These are phyloP conservation scores for Hamigera avellanea DNA, from an alignment of 495 filamentous ascomycete species.

Conservation along the genomic window DNA sequence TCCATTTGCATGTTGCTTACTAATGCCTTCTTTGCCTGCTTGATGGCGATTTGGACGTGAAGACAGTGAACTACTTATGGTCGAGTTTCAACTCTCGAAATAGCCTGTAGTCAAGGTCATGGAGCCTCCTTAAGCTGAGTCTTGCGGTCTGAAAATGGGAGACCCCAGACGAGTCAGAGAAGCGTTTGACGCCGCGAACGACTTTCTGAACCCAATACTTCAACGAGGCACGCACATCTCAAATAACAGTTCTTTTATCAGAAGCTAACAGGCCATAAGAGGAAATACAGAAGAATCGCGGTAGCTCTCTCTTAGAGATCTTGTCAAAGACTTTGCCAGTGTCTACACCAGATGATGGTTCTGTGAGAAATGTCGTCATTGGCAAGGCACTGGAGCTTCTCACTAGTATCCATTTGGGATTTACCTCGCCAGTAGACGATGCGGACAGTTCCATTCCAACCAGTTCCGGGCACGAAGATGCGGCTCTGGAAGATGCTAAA, in stretches of 20 bases:
- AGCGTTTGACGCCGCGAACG: conserved; percentile 26
- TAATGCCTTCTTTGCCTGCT: conserved; percentile 1
- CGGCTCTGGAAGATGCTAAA: conserved; percentile 29
- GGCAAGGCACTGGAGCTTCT: conserved; percentile 27
- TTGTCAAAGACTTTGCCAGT: conserved; percentile 7
- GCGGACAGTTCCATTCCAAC: conserved; percentile 1
- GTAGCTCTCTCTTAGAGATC: conserved; percentile 27
- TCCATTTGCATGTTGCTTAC: neutral
- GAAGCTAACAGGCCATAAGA: conserved; percentile 26
- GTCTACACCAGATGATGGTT: conserved; percentile 3
- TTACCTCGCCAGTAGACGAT: conserved; percentile 17
- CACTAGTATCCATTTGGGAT: conserved; percentile 23
- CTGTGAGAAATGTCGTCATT: conserved; percentile 18
- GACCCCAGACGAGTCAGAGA: conserved; percentile 9
- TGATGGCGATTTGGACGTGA: neutral
- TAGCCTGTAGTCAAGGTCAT: neutral
- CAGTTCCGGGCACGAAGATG: conserved; percentile 10
- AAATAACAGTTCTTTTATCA: neutral
- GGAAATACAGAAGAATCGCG: conserved; percentile 24
- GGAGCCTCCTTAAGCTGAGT: neutral
- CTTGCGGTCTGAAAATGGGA: conserved; percentile 14
- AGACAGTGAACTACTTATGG: neutral
- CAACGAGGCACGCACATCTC: conserved; percentile 27
- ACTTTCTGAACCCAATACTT: conserved; percentile 33
- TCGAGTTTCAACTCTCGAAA: neutral